Evolutionary conservation across 2,329 filamentous ascomycete species (phyloP), one percentile per base, ranked within the genome.

Genomic region (Elsinoe necatrix): DNA sequence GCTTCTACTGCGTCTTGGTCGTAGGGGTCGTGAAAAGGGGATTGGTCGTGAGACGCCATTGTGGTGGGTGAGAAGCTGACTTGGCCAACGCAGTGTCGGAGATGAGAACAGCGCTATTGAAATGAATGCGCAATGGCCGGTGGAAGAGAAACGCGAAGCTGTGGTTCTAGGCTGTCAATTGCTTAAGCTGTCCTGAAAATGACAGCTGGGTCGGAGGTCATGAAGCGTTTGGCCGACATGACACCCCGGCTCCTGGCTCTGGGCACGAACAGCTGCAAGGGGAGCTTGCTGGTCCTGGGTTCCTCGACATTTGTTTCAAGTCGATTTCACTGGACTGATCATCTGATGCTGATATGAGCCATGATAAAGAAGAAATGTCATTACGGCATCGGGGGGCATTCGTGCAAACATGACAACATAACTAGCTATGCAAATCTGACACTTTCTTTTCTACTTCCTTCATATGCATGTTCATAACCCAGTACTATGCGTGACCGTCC

Each of bases 401-500:
- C 29, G 29, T 52, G 29, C 48, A 39, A 52, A 23, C 29, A 35
- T 34, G 16, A 35, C 45, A 31, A 31, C 8, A 18, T 25, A 35
- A 31, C 45, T 20, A 35, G 25, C 45, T 35, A 50, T 50, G 45
- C 45, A 31, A 29, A 12, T 31, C 29, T 35, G 25, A 16, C 14
- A 37, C 45, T 12, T 21, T 25, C 45, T 50, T 31, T 29, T 50
- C 27, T n/a, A 31, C 45, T 18, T 45, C 41, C 27, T 9, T 34
- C 27, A n/a, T 14, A 50, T 50, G 29, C 45, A 31, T 50, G 14
- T 34, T 50, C 45, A 31, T 50, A 12, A 31, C 23, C 45, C 45
- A 50, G 11, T n/a, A 37, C 20, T 29, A 52, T 52, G 20, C 29
- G n/a, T 39, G 9, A n/a, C 16, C 76, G 68, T 95, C 88, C 57